Evolutionary conservation across 192 early-diverging fungal genomes (phyloP).

Genomic region (Kappamyces sp.): DNA sequence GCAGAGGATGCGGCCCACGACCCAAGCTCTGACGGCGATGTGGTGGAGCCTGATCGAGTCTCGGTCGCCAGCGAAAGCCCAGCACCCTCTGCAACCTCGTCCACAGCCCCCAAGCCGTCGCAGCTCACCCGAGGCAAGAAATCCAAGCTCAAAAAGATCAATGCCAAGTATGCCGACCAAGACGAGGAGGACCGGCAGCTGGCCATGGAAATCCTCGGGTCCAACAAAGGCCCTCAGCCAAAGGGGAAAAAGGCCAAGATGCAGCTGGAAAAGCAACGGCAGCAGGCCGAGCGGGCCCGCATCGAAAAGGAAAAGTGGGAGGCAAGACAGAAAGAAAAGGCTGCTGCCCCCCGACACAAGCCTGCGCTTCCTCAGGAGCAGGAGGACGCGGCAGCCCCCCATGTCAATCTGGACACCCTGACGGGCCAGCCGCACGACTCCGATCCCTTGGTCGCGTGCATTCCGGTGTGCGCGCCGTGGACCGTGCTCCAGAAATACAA

Average conservation of each 20-base stretch:
- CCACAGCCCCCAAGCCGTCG: background rate
- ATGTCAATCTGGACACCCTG: slow-evolving; percentile 62
- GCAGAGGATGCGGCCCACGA: slow-evolving; percentile 18
- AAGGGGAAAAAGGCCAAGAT: slow-evolving; percentile 60
- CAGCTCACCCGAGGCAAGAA: slow-evolving; percentile 70
- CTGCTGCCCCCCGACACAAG: slow-evolving; percentile 16
- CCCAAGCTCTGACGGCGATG: slow-evolving; percentile 21
- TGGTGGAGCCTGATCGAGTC: background rate
- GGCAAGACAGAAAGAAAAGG: slow-evolving; percentile 20
- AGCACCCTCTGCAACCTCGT: background rate
- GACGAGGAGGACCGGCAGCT: slow-evolving; percentile 87
- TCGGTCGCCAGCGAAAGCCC: slow-evolving; percentile 2
- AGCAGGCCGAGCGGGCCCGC: background rate
- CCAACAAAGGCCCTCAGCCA: slow-evolving; percentile 60
- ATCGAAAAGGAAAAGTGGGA: slow-evolving; percentile 2
- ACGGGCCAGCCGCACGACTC: slow-evolving; percentile 70
- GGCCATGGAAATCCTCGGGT: slow-evolving; percentile 73
- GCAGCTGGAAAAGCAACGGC: slow-evolving; percentile 44
- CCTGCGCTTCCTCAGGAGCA: slow-evolving; percentile 26
- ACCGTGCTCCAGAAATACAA: slow-evolving; percentile 75
- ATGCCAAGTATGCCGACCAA: slow-evolving; percentile 91
- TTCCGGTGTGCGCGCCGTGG: slow-evolving; percentile 95
- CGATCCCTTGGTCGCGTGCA: slow-evolving; percentile 76
- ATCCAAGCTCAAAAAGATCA: slow-evolving; percentile 84
- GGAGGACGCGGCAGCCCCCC: slow-evolving; percentile 22